A percentile compares a stretch with the other conserved stretches of the same genome.
phyloP scores from a whole-genome alignment of 306 rosid species.

The Dicorynia guianensis region DNA sequence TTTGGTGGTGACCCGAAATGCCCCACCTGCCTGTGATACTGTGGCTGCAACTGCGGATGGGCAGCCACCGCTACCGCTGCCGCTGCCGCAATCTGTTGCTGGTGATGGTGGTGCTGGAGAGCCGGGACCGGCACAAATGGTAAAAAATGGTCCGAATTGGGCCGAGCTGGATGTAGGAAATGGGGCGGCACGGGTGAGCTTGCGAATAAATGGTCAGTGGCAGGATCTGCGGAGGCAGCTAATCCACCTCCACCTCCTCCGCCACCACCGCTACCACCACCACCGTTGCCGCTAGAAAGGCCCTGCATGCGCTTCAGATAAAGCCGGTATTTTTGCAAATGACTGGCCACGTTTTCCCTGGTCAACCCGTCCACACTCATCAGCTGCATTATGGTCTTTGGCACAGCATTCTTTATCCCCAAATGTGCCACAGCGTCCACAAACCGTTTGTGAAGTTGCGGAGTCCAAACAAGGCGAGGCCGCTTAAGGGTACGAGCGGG shows the following conservation, averaged over 20 bases:
- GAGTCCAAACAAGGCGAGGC: slow-evolving; percentile 97
- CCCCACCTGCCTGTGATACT: slow-evolving; percentile 79
- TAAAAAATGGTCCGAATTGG: slow-evolving; percentile 84
- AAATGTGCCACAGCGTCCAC: slow-evolving; percentile 96
- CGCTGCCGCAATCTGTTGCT: slow-evolving; percentile 65
- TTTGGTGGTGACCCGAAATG: slow-evolving; percentile 90
- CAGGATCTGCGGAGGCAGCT: slow-evolving; percentile 58
- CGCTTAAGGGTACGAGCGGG: slow-evolving; percentile 95
- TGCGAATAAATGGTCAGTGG: slow-evolving; percentile 89
- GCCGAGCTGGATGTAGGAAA: slow-evolving; percentile 73
- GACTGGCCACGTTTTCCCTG: slow-evolving; percentile 94
- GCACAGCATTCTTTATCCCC: slow-evolving; percentile 95
- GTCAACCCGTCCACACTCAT: slow-evolving; percentile 99
- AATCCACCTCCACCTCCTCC: slow-evolving; percentile 49
- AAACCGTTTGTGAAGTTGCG: slow-evolving; percentile 94
- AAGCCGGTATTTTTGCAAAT: slow-evolving; percentile 92
- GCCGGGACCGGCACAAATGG: slow-evolving; percentile 89
- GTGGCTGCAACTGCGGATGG: slow-evolving; percentile 65
- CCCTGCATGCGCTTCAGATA: slow-evolving; percentile 98
- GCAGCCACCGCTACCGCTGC: slow-evolving; percentile 50
- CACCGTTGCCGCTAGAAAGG: slow-evolving; percentile 51
- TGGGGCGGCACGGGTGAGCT: slow-evolving; percentile 93
- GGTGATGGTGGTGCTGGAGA: slow-evolving; percentile 82
- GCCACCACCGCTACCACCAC: slow-evolving; percentile 49
- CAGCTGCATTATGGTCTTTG: slow-evolving; percentile 99